Percentiles rank a stretch among this genome's conserved stretches.
Evolutionary conservation across 139 green algal species (phyloP).

Genomic region (Auxenochlorella pyrenoidosa): DNA sequence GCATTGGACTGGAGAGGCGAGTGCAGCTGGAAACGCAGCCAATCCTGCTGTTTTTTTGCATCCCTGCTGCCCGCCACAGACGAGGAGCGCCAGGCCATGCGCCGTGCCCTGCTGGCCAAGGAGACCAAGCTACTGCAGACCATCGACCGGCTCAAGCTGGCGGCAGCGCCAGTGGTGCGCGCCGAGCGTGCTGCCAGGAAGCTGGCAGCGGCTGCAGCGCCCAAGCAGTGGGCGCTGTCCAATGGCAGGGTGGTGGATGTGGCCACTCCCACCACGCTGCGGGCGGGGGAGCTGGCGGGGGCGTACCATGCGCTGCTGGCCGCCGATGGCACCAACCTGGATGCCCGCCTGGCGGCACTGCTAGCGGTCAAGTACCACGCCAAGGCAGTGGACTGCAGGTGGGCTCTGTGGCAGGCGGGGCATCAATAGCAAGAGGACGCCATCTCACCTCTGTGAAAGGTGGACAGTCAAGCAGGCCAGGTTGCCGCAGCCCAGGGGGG

Average conservation of each 20-base stretch:
- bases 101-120: slow-evolving; percentile 30
- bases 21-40: not conserved
- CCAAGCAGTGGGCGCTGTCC: slow-evolving; percentile 73
- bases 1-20: not conserved
- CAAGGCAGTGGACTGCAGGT: slow-evolving; percentile 87
- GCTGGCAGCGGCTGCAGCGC: slow-evolving; percentile 65
- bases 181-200: slow-evolving; percentile 54
- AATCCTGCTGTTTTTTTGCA: not conserved
- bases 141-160: slow-evolving; percentile 58
- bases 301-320: slow-evolving; percentile 77
- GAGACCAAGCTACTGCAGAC: slow-evolving; percentile 88
- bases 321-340: slow-evolving; percentile 63
- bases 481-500: too few species aligned
- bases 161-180: slow-evolving; percentile 60
- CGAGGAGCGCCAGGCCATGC: not conserved
- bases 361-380: slow-evolving; percentile 90
- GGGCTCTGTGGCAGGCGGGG: slow-evolving; percentile 18
- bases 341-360: slow-evolving; percentile 89
- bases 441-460: too few species aligned
- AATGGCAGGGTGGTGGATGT: slow-evolving; percentile 48
- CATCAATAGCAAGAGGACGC: too few species aligned
- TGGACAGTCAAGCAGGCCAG: too few species aligned
- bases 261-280: not conserved
- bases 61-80: not conserved
- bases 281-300: slow-evolving; percentile 81